Percentiles rank a stretch among this genome's conserved stretches.
These are phyloP conservation scores for Hebeloma cylindrosporum DNA, from an alignment of 768 basidiomycete species.

Conservation along the genomic window DNA sequence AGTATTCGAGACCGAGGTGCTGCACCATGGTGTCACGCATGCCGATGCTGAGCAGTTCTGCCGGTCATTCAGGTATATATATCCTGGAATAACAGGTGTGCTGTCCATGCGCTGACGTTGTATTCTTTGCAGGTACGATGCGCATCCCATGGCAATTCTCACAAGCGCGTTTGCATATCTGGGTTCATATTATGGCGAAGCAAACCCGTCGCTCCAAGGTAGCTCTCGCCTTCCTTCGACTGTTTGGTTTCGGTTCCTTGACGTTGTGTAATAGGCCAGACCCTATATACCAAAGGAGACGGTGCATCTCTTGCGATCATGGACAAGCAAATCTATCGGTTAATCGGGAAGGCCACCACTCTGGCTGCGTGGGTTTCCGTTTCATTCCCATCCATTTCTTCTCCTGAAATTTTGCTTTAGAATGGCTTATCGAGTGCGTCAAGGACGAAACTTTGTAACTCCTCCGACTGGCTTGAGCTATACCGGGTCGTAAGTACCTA, in stretches of 20 bases:
- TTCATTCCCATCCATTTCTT: constrained; percentile 6
- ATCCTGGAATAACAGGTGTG: neutral
- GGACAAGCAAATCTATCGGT: constrained; percentile 90
- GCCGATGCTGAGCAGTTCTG: constrained; percentile 70
- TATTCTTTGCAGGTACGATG: constrained; percentile 64
- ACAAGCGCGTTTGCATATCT: constrained; percentile 86
- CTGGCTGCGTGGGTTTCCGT: constrained; percentile 67
- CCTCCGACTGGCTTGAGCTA: constrained; percentile 84
- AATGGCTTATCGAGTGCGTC: constrained; percentile 92
- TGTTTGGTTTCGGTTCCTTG: neutral
- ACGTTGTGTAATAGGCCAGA: constrained; percentile 57
- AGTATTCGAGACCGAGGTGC: constrained; percentile 71
- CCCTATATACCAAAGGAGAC: constrained; percentile 70
- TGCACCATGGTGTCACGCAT: constrained; percentile 72
- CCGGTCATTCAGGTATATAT: constrained; percentile 58
- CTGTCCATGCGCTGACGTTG: neutral
- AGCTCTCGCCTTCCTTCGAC: neutral
- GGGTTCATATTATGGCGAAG: constrained; percentile 84
- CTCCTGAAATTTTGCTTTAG: constrained; percentile 37
- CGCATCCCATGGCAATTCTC: constrained; percentile 90
- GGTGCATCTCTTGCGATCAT: constrained; percentile 68
- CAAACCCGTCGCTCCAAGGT: constrained; percentile 88
- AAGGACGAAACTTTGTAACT: constrained; percentile 84
- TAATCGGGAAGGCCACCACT: constrained; percentile 87
- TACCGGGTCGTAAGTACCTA: constrained; percentile 64